phyloP scores from a whole-genome alignment of 129 eudicot genomes.

The Saussurea involucrata region DNA sequence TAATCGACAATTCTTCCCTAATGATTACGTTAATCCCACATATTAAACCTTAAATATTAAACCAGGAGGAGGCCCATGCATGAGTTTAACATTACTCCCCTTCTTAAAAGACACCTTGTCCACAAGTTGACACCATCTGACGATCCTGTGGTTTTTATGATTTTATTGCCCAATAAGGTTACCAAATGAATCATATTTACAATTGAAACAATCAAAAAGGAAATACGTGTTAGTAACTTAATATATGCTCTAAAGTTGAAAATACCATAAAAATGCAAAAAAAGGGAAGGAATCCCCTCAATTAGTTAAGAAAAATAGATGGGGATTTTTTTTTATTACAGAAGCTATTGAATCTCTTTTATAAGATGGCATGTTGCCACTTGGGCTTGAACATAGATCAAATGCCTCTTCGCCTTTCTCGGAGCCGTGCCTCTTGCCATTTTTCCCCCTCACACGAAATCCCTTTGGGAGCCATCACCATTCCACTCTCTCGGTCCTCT shows the following conservation, averaged over 20 bases:
- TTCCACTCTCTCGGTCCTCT: no score
- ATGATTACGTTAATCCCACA: no score
- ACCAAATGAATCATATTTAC: not conserved
- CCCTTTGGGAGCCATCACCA: not conserved
- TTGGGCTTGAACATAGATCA: not conserved
- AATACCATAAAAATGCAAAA: not conserved
- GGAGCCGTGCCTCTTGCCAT: not conserved
- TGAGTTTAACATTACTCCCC: not conserved
- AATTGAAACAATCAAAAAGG: not conserved
- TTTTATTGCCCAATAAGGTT: no score
- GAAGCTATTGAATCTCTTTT: not conserved
- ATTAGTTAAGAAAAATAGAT: not conserved
- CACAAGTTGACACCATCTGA: no score
- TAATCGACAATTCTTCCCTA: no score
- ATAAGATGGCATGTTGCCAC: not conserved
- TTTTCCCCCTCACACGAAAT: not conserved
- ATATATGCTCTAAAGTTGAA: not conserved
- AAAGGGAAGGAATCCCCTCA: not conserved
- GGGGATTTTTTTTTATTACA: not conserved
- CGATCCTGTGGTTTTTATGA: not conserved
- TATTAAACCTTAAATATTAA: no score
- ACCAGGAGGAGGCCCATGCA: not conserved
- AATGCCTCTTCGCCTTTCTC: not conserved
- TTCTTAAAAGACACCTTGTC: no score
- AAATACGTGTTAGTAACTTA: not conserved